Base-by-base conservation (phyloP, 106 monocot species). In the Dendrobium nobile region DNA sequence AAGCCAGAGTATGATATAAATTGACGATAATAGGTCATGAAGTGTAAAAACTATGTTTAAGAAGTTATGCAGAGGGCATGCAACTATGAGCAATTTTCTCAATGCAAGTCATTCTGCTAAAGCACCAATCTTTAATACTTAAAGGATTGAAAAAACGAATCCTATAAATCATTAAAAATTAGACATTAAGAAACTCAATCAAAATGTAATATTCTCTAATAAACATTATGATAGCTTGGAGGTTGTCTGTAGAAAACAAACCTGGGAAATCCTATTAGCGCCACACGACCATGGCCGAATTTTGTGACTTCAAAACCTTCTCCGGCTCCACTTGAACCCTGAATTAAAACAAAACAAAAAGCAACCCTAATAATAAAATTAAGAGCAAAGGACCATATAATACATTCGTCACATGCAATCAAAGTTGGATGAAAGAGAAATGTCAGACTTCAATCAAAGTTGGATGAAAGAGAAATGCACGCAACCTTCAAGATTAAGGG, bases 291-390 rank as follows among this genome's bases (percentile, higher is more conserved):
- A 90, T 99, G 99, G 40, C 99, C 99, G 85, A 93, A 99, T 77
- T 99, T 99, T 73, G 99, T 99, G 75, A 99, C 99, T 91, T 99
- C 99, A 91, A 99, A 99, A 72, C 99, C 99, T 48, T 99, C 99
- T 85, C 99, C 99, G 79, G 88, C 95, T 80, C 95, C 99, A 91
- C 88, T 95, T 31, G 99, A 90, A 79, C 99, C 99, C 99, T 99
- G 81, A 54, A 67, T 82, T 28, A 77, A 70, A 20, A 73, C 33
- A 67, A 77, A 9, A 28, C 54, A 26, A 84, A 84, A 6, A 41
- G 22, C 73, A 48, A 56, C 73, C 18, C 7, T 43, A 11, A 2
- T 22, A 56, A 43, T 20, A 78, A 26, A 9, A 76, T 19, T 24
- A 76, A 48, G 27, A 51, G 76, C 40, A 76, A 4, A 70, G n/a